A percentile compares a stretch with the other conserved stretches of the same genome.
These are phyloP conservation scores for Brassica hybrid DNA, from an alignment of 441 rosid species.

Conservation along the genomic window DNA sequence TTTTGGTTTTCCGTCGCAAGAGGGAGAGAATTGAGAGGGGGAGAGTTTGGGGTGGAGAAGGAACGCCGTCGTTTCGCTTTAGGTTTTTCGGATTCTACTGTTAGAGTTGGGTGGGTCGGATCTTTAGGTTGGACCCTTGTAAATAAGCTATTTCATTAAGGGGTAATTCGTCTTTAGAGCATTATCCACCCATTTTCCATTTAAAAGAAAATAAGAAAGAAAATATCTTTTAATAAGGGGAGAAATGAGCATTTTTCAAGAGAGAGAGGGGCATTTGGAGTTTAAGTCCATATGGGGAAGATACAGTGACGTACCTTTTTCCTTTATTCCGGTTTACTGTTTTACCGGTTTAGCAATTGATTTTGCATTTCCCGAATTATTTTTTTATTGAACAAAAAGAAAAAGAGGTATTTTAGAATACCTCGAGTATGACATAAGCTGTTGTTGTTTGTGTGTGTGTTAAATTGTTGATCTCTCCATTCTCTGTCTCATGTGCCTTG, in stretches of 20 bases:
- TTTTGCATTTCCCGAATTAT: neutral
- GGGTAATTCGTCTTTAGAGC: neutral
- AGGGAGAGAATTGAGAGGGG: too few species aligned
- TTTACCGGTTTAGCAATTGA: constrained; percentile 13
- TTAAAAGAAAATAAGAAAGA: too few species aligned
- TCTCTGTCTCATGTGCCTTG: neutral
- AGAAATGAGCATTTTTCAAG: too few species aligned
- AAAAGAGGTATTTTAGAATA: neutral
- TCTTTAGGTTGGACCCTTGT: neutral
- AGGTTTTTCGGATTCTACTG: neutral
- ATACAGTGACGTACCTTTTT: constrained; percentile 29
- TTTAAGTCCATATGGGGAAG: constrained; percentile 15
- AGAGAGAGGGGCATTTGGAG: too few species aligned
- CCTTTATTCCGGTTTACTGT: constrained; percentile 31
- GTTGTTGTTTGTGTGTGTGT: constrained; percentile 3
- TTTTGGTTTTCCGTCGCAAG: too few species aligned
- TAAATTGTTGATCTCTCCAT: neutral
- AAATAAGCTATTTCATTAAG: neutral
- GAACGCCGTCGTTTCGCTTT: neutral
- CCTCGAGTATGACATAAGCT: neutral
- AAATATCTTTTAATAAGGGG: neutral
- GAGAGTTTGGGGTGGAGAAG: too few species aligned
- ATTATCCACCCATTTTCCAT: neutral
- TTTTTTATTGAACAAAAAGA: neutral
- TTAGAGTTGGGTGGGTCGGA: neutral